phyloP scores from a whole-genome alignment of 441 rosid species.

The Corymbia citriodora region DNA sequence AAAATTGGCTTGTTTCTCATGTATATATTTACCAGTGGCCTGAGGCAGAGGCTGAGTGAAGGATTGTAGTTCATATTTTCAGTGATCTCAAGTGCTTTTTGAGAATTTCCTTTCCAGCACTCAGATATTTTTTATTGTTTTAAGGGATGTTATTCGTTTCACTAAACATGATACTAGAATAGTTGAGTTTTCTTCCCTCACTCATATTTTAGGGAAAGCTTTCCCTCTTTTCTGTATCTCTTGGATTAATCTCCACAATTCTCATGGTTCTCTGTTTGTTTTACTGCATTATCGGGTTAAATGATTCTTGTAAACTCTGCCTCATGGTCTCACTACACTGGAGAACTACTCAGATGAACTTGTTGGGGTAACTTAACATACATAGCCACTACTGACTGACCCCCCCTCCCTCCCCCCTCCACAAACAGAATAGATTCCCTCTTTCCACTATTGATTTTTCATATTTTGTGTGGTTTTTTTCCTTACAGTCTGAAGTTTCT shows the following conservation, averaged over 20 bases:
- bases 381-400: background rate
- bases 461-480: background rate
- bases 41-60: conserved; percentile 1
- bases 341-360: background rate
- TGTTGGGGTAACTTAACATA: background rate
- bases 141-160: conserved; percentile 1
- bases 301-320: background rate
- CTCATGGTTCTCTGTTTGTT: background rate
- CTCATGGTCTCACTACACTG: background rate
- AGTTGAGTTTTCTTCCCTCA: background rate
- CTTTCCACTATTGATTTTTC: background rate
- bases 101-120: background rate
- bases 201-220: background rate
- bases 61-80: background rate
- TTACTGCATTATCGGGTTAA: background rate
- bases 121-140: conserved; percentile 1
- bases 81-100: background rate
- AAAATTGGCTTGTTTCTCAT: conserved; percentile 1
- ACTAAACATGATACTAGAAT: background rate
- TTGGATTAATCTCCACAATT: background rate
- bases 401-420: background rate
- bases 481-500: background rate
- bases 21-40: conserved; percentile 5
- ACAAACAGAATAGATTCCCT: background rate
- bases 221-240: background rate